phyloP scores from a whole-genome alignment of 1,284 basidiomycete species.

The Tausonia pullulans region DNA sequence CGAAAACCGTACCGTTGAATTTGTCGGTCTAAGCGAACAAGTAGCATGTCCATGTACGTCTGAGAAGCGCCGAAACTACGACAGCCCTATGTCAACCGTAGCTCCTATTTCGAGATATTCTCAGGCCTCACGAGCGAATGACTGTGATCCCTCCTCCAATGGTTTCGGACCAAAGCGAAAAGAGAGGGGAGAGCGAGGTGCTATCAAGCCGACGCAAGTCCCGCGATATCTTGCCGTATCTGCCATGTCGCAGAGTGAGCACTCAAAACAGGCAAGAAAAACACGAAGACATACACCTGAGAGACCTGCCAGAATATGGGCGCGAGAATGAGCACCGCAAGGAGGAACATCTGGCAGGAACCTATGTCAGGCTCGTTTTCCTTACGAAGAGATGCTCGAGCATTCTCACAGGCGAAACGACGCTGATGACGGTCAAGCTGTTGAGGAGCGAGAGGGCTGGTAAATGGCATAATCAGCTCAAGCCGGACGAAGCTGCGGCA shows the following conservation, averaged over 20 bases:
- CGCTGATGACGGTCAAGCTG: background rate
- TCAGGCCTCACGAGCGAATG: slow-evolving; percentile 2
- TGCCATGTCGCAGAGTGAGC: background rate
- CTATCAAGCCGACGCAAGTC: slow-evolving; percentile 27
- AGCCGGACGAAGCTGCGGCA: slow-evolving; percentile 35
- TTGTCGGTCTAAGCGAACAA: background rate
- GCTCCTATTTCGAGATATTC: too few species aligned
- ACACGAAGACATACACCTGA: background rate
- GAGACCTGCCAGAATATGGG: slow-evolving; percentile 14
- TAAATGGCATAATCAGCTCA: background rate
- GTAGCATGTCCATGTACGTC: background rate
- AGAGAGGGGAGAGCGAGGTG: slow-evolving; percentile 6
- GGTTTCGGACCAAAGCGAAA: slow-evolving; percentile 8
- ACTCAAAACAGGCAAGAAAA: background rate
- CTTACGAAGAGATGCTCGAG: background rate
- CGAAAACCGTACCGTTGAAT: background rate
- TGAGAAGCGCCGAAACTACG: background rate
- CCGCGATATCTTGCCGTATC: slow-evolving; percentile 22
- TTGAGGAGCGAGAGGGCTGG: background rate
- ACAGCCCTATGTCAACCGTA: background rate
- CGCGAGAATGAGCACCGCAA: background rate
- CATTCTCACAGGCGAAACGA: background rate
- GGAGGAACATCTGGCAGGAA: background rate
- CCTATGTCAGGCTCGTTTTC: background rate
- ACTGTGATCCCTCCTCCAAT: slow-evolving; percentile 11